Evolutionary conservation across 306 rosid genomes (phyloP).

Genomic region (Prunus campanulata): DNA sequence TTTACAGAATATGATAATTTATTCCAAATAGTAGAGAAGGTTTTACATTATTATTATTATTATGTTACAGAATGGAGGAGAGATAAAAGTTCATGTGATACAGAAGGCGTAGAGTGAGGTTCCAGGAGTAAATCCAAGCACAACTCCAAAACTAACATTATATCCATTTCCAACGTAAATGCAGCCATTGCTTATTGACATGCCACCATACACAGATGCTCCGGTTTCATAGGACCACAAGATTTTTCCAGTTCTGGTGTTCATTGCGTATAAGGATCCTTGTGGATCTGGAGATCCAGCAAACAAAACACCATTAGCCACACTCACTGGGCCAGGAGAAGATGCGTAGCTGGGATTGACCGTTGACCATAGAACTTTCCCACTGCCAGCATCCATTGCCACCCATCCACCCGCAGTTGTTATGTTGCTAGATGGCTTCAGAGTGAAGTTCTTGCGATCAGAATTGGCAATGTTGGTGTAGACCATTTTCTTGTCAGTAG

Average conservation of each 20-base stretch:
- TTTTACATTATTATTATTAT: neutral
- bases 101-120: constrained; percentile 9
- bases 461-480: constrained; percentile 50
- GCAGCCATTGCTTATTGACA: constrained; percentile 48
- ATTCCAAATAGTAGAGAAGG: neutral
- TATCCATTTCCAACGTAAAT: constrained; percentile 24
- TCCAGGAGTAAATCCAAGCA: neutral
- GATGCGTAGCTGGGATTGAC: constrained; percentile 25
- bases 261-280: constrained; percentile 41
- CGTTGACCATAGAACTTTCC: constrained; percentile 39
- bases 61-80: too few species aligned
- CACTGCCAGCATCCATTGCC: constrained; percentile 31
- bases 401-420: constrained; percentile 14
- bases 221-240: constrained; percentile 37
- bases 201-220: constrained; percentile 43
- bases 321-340: constrained; percentile 32
- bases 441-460: constrained; percentile 29
- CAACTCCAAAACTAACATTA: neutral
- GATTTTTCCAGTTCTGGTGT: constrained; percentile 27
- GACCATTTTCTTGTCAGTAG: constrained; percentile 39
- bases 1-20: neutral
- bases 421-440: constrained; percentile 30
- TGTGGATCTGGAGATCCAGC: constrained; percentile 27
- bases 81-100: neutral
- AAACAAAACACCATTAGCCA: constrained; percentile 9